Evolutionary conservation across 371 early-diverging fungal species (phyloP).

Genomic region (Mortierella sp.): DNA sequence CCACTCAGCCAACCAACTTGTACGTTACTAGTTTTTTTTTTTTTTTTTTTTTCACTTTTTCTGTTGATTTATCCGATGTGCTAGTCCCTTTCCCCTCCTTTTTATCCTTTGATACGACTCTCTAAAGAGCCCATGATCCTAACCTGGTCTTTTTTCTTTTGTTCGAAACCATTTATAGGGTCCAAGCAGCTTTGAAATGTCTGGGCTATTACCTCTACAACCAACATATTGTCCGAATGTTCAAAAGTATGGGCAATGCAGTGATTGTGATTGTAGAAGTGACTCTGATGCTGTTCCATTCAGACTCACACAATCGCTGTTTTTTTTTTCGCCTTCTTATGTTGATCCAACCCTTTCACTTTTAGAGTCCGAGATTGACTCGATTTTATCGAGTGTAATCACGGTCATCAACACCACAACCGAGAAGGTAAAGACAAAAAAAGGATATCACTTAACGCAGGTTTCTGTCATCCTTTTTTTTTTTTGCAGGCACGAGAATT

Average conservation of each 20-base stretch:
- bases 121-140: no score
- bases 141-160: neutral
- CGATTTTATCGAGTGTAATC: neutral
- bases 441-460: no score
- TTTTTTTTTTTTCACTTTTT: slow-evolving; percentile 2
- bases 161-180: neutral
- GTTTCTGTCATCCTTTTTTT: no score
- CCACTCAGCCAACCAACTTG: slow-evolving; percentile 12
- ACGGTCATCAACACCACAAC: slow-evolving; percentile 1
- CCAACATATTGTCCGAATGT: slow-evolving; percentile 13
- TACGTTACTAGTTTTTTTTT: neutral
- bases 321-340: no score
- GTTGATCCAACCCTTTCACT: neutral
- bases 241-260: slow-evolving; percentile 13
- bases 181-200: slow-evolving; percentile 22
- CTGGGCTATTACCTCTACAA: slow-evolving; percentile 21
- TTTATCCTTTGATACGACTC: no score
- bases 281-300: slow-evolving; percentile 1
- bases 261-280: slow-evolving; percentile 6
- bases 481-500: no score
- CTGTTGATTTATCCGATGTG: neutral
- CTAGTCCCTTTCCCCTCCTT: neutral
- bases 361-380: neutral
- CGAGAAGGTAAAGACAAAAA: neutral
- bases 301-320: neutral